Percentiles rank a stretch among this genome's conserved stretches.
Evolutionary conservation across 1,284 basidiomycete species (phyloP).

Genomic region (Ganoderma meredithae): DNA sequence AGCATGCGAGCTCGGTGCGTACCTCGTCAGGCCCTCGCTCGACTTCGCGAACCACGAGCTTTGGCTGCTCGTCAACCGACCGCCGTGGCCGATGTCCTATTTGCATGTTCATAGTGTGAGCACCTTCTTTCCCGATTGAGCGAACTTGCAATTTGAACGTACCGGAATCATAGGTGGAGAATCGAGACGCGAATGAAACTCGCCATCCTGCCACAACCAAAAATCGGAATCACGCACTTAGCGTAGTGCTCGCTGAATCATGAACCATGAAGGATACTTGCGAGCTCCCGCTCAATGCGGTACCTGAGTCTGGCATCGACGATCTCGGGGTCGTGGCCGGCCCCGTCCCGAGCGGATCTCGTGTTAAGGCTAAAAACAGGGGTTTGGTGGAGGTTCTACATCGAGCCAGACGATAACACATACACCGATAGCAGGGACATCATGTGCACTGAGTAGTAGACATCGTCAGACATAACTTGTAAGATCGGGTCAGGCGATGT

Average conservation of each 20-base stretch:
- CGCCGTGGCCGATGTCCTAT: constrained; percentile 24
- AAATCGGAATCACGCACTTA: not conserved
- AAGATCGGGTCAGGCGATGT: not conserved
- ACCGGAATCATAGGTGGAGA: constrained; percentile 30
- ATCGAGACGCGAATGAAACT: constrained; percentile 16
- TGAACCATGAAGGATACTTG: constrained; percentile 9
- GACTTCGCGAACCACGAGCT: constrained; percentile 30
- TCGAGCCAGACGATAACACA: not conserved
- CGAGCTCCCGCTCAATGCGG: constrained; percentile 25
- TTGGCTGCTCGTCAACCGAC: constrained; percentile 18
- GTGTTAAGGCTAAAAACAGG: constrained; percentile 18
- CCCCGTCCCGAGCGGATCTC: constrained; percentile 16
- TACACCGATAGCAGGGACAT: constrained; percentile 28
- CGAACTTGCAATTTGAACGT: not conserved
- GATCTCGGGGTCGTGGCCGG: constrained; percentile 25
- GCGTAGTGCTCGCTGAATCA: not conserved
- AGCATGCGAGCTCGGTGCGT: constrained; percentile 25
- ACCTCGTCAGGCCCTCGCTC: constrained; percentile 14
- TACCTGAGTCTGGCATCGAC: constrained; percentile 28
- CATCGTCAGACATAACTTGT: not conserved
- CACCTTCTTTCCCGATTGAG: too few relatives aligned
- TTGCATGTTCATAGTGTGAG: not conserved
- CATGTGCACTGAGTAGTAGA: constrained; percentile 16
- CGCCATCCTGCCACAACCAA: constrained; percentile 5
- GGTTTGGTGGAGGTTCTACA: not conserved